Conservation (phyloP, 495 filamentous ascomycete genomes). For the Thermochaetoides thermophila region DNA sequence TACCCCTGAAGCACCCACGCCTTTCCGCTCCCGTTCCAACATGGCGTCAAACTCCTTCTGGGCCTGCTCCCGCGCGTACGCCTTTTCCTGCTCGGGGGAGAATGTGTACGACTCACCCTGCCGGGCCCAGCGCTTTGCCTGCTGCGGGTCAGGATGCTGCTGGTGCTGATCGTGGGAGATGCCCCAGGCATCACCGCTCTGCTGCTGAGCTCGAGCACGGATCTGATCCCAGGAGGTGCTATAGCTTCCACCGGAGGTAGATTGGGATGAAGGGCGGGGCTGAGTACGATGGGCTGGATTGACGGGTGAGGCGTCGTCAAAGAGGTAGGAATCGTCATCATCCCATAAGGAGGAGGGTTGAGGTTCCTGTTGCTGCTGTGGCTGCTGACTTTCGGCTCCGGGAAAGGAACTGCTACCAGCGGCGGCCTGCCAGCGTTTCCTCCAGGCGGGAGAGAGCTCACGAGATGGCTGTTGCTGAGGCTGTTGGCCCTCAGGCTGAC, state of each 20-base stretch:
- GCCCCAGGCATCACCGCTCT: neutral
- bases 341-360: too few relatives aligned
- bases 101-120: slow-evolving; percentile 24
- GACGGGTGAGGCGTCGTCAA: slow-evolving; percentile 28
- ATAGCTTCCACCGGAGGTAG: slow-evolving; percentile 7
- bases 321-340: slow-evolving; percentile 21
- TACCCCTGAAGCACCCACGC: too few relatives aligned
- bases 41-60: slow-evolving; percentile 34
- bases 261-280: neutral
- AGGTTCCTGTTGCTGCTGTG: too few relatives aligned
- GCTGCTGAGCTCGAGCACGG: slow-evolving; percentile 11
- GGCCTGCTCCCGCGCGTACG: slow-evolving; percentile 25
- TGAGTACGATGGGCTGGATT: slow-evolving; percentile 11
- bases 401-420: too few relatives aligned
- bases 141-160: too few relatives aligned
- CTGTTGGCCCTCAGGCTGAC: too few relatives aligned
- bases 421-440: too few relatives aligned
- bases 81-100: slow-evolving; percentile 21
- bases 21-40: slow-evolving; percentile 23
- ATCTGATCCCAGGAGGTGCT: slow-evolving; percentile 29
- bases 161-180: slow-evolving; percentile 3
- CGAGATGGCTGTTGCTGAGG: too few relatives aligned
- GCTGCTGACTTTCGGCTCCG: too few relatives aligned
- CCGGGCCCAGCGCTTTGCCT: too few relatives aligned
- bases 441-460: too few relatives aligned